These are phyloP conservation scores for Tetrahymena thermophila DNA, from an alignment of 73 alveolate genomes.

Conservation along the genomic window DNA sequence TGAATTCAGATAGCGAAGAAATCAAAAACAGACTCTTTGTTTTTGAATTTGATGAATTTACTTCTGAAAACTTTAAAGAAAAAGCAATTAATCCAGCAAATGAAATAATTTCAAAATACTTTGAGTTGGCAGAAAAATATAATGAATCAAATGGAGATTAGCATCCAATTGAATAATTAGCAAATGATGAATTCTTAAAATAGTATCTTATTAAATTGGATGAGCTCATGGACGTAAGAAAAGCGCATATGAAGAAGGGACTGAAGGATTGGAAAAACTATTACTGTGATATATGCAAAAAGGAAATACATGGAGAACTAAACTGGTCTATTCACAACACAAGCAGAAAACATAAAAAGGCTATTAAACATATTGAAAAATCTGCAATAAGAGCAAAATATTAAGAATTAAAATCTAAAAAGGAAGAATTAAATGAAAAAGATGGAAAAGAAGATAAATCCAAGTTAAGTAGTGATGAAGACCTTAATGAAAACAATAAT, in stretches of 20 bases:
- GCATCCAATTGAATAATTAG: background rate
- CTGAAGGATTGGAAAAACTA: conserved; percentile 21
- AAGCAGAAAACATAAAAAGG: background rate
- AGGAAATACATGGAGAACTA: conserved; percentile 1
- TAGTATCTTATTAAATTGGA: background rate
- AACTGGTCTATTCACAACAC: background rate
- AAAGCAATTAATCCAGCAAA: conserved; percentile 11
- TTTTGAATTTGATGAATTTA: conserved; percentile 17
- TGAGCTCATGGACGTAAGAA: conserved; percentile 9
- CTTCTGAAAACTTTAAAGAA: conserved; percentile 1
- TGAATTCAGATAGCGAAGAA: conserved; percentile 5
- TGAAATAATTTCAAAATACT: background rate
- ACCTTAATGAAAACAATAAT: background rate
- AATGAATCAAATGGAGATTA: background rate
- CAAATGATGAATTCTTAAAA: background rate
- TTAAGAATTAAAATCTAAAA: background rate
- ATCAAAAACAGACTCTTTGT: conserved; percentile 19
- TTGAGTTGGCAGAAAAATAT: background rate
- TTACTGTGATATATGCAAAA: conserved; percentile 16
- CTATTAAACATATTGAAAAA: background rate
- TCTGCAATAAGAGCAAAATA: background rate
- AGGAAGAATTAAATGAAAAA: background rate
- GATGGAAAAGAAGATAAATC: background rate
- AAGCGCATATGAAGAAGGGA: background rate
- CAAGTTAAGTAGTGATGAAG: background rate